Evolutionary conservation across 805 yeast species (phyloP), one percentile per base, ranked within the genome.

Genomic region (Suhomyces faveliae): DNA sequence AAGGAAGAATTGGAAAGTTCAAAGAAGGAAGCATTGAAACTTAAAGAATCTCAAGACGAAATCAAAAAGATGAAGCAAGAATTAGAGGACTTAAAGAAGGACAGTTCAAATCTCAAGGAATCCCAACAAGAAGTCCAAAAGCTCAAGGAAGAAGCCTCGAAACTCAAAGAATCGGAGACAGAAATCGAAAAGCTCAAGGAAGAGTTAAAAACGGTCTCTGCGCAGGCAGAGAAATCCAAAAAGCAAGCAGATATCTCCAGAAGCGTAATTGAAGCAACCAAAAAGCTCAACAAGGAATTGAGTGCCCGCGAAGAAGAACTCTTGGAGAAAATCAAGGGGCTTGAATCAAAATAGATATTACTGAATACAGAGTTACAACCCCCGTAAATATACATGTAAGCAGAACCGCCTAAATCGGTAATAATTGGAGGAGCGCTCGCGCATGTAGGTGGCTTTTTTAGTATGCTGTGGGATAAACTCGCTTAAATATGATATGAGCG

Each of bases 201-300:
- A 19, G 13, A 33, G 15, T 11, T 15, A n/a, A 39, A 38, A 25
- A 24, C 13, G 4, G 30, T 23, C 21, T 22, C 33, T 13, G 29
- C 43, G 19, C 40, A 27, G 13, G 37, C 24, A 9, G 35, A 37
- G 27, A 24, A 35, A 9, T 13, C 43, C 7, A 29, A 30, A 23
- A 44, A 51, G 40, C 25, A 46, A 8, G 25, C 19, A 21, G 45
- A 45, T 33, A 40, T 15, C 13, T 17, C 40, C 35, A 20, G 33
- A n/a, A 21, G 11, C 35, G 35, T 39, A 13, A 29, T 40, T 21
- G 44, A 45, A 35, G 17, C 23, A 8, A 37, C 35, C 19, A 39
- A 27, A 11, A 27, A 29, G 45, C 25, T 13, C 43, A 40, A 40
- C 35, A 30, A 40, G 17, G 43, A 40, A 13, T 24, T 19, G 38